phyloP scores from a whole-genome alignment of 257 asterid genomes.

The Solanum ossicruentum region DNA sequence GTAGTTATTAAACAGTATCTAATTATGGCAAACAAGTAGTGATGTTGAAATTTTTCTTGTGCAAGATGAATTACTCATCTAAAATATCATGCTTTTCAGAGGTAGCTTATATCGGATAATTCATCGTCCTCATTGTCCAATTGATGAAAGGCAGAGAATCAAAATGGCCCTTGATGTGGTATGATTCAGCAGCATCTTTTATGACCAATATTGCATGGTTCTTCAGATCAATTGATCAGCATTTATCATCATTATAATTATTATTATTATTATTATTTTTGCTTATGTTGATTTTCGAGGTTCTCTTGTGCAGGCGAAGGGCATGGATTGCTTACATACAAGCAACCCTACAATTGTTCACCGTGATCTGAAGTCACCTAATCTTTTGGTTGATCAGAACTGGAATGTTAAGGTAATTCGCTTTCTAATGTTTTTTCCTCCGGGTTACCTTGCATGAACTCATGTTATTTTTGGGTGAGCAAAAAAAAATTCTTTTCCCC shows the following conservation, averaged over 20 bases:
- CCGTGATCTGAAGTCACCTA: conserved; percentile 95
- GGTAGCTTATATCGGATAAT: conserved; percentile 96
- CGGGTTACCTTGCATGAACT: not conserved
- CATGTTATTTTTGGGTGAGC: not conserved
- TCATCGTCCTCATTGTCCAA: conserved; percentile 92
- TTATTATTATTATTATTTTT: not conserved
- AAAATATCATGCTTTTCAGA: conserved; percentile 30
- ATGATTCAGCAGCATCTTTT: conserved; percentile 1
- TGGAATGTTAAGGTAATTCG: conserved; percentile 88
- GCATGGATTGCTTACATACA: conserved; percentile 98
- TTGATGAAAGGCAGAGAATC: conserved; percentile 88
- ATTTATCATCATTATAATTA: not conserved
- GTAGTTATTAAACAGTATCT: not conserved
- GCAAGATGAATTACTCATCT: not conserved
- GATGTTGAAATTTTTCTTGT: not conserved
- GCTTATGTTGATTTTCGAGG: conserved; percentile 5
- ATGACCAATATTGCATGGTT: not conserved
- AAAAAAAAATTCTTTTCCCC: not conserved
- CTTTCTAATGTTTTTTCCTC: not conserved
- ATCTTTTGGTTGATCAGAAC: conserved; percentile 87
- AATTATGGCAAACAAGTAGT: not conserved
- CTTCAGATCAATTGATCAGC: not conserved
- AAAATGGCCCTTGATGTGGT: conserved; percentile 99
- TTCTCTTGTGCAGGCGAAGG: conserved; percentile 65
- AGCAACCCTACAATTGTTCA: conserved; percentile 96